These are phyloP conservation scores for Crucibulum laeve DNA, from an alignment of 768 basidiomycete species.

Conservation along the genomic window DNA sequence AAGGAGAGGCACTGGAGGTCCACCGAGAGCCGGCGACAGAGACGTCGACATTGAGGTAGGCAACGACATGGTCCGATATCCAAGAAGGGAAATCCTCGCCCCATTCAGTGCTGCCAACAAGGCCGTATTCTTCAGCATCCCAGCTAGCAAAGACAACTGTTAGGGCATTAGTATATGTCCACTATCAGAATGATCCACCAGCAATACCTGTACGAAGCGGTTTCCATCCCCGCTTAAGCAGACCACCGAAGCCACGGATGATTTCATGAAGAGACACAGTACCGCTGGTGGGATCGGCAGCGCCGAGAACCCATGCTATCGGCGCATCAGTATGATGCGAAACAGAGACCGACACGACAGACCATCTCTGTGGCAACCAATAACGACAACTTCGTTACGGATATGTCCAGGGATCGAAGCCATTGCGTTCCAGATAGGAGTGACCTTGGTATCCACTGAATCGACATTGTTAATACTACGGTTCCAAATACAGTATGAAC, in stretches of 20 bases:
- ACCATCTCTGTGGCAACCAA: constrained; percentile 92
- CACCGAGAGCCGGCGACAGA: constrained; percentile 63
- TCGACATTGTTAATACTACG: not conserved
- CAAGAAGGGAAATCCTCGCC: constrained; percentile 88
- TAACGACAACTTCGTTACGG: constrained; percentile 77
- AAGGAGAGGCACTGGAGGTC: constrained; percentile 64
- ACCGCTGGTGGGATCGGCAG: constrained; percentile 75
- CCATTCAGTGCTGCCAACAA: constrained; percentile 89
- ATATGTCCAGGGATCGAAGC: constrained; percentile 80
- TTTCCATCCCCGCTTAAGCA: constrained; percentile 75
- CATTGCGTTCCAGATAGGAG: constrained; percentile 89
- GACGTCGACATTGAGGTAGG: constrained; percentile 82
- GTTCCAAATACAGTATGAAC: not conserved
- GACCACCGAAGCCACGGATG: constrained; percentile 65
- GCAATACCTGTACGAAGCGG: constrained; percentile 57
- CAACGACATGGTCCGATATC: constrained; percentile 74
- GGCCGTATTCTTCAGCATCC: constrained; percentile 75
- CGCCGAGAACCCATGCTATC: constrained; percentile 74
- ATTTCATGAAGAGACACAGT: constrained; percentile 77
- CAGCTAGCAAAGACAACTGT: constrained; percentile 65
- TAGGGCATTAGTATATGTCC: not conserved
- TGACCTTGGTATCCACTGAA: constrained; percentile 71
- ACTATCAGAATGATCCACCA: not conserved
- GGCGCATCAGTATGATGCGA: not conserved
- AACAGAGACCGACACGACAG: constrained; percentile 16